These are phyloP conservation scores for Halenospora varia DNA, from an alignment of 495 filamentous ascomycete species.

Conservation along the genomic window DNA sequence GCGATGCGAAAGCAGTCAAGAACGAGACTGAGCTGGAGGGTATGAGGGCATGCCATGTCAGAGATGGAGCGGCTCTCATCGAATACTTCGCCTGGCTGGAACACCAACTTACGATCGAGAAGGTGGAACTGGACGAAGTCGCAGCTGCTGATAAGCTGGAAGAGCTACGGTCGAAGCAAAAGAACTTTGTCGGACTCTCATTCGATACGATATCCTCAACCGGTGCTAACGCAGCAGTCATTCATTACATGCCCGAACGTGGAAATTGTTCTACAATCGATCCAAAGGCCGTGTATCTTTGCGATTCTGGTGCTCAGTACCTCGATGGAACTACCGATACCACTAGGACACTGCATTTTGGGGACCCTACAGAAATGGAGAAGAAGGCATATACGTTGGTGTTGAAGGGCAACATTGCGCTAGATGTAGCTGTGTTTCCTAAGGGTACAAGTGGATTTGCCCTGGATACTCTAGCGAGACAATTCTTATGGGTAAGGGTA, in stretches of 20 bases:
- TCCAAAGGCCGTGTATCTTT: conserved; percentile 85
- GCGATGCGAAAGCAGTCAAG: conserved; percentile 97
- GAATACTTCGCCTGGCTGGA: conserved; percentile 98
- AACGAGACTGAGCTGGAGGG: conserved; percentile 88
- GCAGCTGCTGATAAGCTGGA: conserved; percentile 89
- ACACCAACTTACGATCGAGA: conserved; percentile 72
- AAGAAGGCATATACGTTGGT: conserved; percentile 92
- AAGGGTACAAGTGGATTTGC: conserved; percentile 94
- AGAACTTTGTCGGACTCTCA: conserved; percentile 84
- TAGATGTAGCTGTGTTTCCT: conserved; percentile 86
- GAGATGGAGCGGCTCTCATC: conserved; percentile 87
- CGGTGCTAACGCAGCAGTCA: conserved; percentile 91
- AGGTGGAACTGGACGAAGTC: conserved; percentile 77
- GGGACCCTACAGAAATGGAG: conserved; percentile 78
- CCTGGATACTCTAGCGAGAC: conserved; percentile 82
- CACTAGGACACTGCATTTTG: conserved; percentile 91
- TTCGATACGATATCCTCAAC: conserved; percentile 97
- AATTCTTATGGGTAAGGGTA: conserved; percentile 74
- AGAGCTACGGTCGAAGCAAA: conserved; percentile 70
- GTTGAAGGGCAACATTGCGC: conserved; percentile 89
- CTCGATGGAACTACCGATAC: conserved; percentile 95
- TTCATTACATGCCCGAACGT: conserved; percentile 92
- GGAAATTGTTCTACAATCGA: conserved; percentile 83
- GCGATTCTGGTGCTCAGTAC: conserved; percentile 95
- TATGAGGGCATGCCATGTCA: conserved; percentile 90